Percentiles rank a stretch among this genome's conserved stretches.
Evolutionary conservation across 176 grass and related monocot species (phyloP).

Genomic region (Musa schizocarpa): DNA sequence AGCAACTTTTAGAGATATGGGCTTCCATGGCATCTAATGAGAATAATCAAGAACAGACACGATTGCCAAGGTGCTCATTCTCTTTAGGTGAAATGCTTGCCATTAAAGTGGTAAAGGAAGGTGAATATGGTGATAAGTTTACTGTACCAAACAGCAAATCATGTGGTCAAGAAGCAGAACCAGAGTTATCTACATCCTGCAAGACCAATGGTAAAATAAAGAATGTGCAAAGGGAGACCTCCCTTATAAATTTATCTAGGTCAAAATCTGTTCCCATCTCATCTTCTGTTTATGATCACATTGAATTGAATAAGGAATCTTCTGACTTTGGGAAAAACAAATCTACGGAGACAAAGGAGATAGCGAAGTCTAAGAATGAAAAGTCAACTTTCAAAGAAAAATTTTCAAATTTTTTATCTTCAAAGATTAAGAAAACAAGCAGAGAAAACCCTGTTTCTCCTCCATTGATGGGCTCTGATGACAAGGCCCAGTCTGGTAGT

Average conservation of each 20-base stretch:
- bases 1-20: conserved; percentile 74
- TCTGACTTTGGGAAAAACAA: conserved; percentile 34
- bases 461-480: conserved; percentile 16
- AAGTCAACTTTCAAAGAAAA: conserved; percentile 72
- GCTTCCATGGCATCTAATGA: conserved; percentile 47
- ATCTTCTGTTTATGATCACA: conserved; percentile 47
- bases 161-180: conserved; percentile 22
- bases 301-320: conserved; percentile 16
- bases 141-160: not conserved
- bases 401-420: conserved; percentile 88
- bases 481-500: not conserved
- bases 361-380: conserved; percentile 40
- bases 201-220: conserved; percentile 16
- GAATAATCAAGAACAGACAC: conserved; percentile 35
- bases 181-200: conserved; percentile 24
- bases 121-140: not conserved
- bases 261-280: conserved; percentile 75
- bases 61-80: conserved; percentile 60
- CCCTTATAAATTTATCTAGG: conserved; percentile 44
- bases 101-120: conserved; percentile 42
- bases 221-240: conserved; percentile 26
- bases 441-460: conserved; percentile 36
- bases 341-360: conserved; percentile 14
- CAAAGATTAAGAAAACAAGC: conserved; percentile 41
- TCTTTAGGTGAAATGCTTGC: conserved; percentile 93